Conservation (phyloP, 352 stramenopile genomes). For the Paralagenidium karlingii region DNA sequence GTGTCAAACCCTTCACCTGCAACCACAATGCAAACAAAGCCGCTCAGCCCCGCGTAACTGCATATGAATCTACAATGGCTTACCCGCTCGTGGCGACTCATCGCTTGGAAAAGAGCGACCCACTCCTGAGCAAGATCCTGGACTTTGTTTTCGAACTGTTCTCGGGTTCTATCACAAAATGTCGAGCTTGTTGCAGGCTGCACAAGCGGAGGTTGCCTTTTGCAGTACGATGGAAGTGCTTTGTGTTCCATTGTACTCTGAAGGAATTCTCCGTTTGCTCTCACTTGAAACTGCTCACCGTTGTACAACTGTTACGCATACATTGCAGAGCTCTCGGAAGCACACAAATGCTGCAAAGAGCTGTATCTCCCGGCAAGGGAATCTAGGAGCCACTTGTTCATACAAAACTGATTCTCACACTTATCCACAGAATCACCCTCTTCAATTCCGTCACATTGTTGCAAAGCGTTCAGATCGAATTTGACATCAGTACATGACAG, state of each 20-base stretch:
- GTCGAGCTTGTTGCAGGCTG: constrained; percentile 24
- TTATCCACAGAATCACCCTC: too few species aligned
- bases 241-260: too few species aligned
- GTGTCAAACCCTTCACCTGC: constrained; percentile 26
- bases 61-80: not conserved
- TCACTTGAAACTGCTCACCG: constrained; percentile 1
- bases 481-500: too few species aligned
- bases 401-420: not conserved
- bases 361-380: not conserved
- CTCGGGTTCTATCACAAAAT: constrained; percentile 18
- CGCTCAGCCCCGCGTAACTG: constrained; percentile 8
- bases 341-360: not conserved
- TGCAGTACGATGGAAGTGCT: constrained; percentile 26
- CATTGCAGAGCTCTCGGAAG: not conserved
- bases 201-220: constrained; percentile 33
- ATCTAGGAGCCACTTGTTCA: not conserved
- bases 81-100: constrained; percentile 7
- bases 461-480: too few species aligned
- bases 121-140: constrained; percentile 42
- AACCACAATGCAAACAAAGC: too few species aligned
- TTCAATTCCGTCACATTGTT: too few species aligned
- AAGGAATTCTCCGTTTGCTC: not conserved
- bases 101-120: constrained; percentile 36
- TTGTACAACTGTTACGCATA: not conserved
- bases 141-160: constrained; percentile 12